phyloP scores from a whole-genome alignment of 2,329 filamentous ascomycete species.

The Ascosphaera apis region DNA sequence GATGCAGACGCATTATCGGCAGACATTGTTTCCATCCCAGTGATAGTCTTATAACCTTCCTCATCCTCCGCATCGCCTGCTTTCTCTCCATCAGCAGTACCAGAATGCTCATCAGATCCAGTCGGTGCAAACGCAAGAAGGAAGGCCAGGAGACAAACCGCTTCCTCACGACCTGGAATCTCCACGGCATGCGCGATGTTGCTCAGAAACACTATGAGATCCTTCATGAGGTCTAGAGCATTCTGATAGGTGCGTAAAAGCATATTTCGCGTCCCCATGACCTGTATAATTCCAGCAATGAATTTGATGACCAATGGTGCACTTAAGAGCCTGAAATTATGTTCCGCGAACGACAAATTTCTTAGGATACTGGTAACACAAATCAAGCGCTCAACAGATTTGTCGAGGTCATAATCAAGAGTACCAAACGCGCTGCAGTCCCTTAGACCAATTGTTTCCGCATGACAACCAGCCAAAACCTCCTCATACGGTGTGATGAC shows the following conservation, averaged over 20 bases:
- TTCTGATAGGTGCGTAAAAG: conserved; percentile 62
- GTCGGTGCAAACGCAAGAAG: conserved; percentile 72
- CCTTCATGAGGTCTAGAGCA: conserved; percentile 93
- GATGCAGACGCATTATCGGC: too few species aligned
- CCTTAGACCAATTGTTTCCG: conserved; percentile 49
- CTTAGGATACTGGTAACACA: conserved; percentile 81
- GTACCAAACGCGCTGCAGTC: conserved; percentile 54
- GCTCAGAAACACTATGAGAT: conserved; percentile 67
- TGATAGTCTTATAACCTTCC: too few species aligned
- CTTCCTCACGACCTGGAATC: conserved; percentile 68
- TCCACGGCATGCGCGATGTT: conserved; percentile 66
- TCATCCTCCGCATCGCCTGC: too few species aligned
- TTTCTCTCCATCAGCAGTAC: too few species aligned
- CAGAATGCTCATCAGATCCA: conserved; percentile 27
- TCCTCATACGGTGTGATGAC: conserved; percentile 73
- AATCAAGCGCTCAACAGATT: conserved; percentile 65
- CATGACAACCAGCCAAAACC: conserved; percentile 51
- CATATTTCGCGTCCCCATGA: conserved; percentile 73
- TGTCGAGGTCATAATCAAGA: conserved; percentile 57
- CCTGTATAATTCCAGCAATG: conserved; percentile 59
- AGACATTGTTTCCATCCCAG: too few species aligned
- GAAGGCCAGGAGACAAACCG: conserved; percentile 66
- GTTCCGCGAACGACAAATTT: conserved; percentile 69
- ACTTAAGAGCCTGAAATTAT: conserved; percentile 54
- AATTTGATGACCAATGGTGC: conserved; percentile 62